A percentile compares a stretch with the other conserved stretches of the same genome.
These are phyloP conservation scores for Chamaenerion angustifolium DNA, from an alignment of 345 rosid genomes.

Conservation along the genomic window DNA sequence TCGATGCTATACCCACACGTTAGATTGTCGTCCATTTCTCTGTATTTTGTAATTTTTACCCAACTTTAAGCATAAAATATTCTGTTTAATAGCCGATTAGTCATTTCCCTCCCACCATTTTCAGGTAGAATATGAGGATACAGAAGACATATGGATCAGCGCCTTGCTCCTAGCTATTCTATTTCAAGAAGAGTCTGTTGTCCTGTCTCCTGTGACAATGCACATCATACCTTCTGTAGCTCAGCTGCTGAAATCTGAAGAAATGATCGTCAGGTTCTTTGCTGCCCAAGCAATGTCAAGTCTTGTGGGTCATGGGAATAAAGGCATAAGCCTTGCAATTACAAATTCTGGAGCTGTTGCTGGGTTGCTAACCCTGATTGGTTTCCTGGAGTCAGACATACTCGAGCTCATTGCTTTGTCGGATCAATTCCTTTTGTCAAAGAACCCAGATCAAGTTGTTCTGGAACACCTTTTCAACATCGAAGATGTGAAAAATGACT, in stretches of 20 bases:
- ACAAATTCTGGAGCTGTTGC: conserved; percentile 79
- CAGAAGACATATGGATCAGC: conserved; percentile 66
- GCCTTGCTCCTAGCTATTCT: conserved; percentile 64
- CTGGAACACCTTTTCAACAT: conserved; percentile 59
- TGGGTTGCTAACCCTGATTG: conserved; percentile 62
- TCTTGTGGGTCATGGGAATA: conserved; percentile 49
- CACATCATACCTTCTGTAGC: conserved; percentile 57
- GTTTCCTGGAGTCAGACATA: conserved; percentile 48
- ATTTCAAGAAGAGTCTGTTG: conserved; percentile 55
- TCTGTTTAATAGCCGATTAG: background rate
- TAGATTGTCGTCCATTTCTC: too few species aligned
- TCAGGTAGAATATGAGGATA: conserved; percentile 60
- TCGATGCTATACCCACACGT: too few species aligned
- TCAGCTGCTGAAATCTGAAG: conserved; percentile 61
- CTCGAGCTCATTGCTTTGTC: conserved; percentile 39
- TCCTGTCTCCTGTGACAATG: conserved; percentile 48
- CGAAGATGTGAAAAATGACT: conserved; percentile 67
- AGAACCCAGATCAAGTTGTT: conserved; percentile 52
- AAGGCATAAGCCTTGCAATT: conserved; percentile 51
- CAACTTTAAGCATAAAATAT: background rate
- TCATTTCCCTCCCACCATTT: background rate
- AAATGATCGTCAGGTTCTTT: conserved; percentile 57
- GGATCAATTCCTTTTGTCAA: conserved; percentile 45
- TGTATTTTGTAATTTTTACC: too few species aligned
- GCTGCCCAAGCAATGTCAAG: conserved; percentile 87